Evolutionary conservation across 495 filamentous ascomycete genomes (phyloP).

Genomic region (Penicillium subrubescens): DNA sequence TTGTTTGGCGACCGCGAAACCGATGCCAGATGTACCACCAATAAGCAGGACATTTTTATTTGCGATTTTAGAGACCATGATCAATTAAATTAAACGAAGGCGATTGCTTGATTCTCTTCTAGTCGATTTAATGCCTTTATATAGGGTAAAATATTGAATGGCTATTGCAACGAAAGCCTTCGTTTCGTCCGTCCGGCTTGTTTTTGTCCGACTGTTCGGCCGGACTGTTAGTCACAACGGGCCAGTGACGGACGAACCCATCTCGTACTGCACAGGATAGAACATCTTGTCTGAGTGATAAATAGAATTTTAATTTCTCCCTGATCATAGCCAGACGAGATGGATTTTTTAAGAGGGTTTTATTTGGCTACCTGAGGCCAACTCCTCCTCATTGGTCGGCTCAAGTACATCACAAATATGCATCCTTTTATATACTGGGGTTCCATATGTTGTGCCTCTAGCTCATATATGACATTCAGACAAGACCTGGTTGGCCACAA

Average conservation of each 20-base stretch:
- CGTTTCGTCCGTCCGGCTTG: not conserved
- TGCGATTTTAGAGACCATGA: slow-evolving; percentile 25
- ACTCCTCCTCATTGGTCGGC: not conserved
- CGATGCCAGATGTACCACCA: slow-evolving; percentile 59
- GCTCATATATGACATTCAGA: not conserved
- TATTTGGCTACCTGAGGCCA: not conserved
- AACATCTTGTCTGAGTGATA: not conserved
- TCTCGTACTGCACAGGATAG: not conserved
- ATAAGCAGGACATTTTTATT: slow-evolving; percentile 50
- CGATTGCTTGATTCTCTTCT: not conserved
- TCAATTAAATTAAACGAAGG: not conserved
- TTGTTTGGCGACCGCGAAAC: slow-evolving; percentile 55
- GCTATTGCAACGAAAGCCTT: not conserved
- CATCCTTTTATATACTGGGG: not conserved
- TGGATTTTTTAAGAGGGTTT: not conserved
- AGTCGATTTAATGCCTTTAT: not conserved
- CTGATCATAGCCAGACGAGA: not conserved
- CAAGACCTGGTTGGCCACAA: not conserved
- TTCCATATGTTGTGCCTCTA: too few species aligned
- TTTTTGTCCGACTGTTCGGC: slow-evolving; percentile 1
- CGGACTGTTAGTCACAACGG: not conserved
- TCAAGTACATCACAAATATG: not conserved
- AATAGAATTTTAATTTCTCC: not conserved
- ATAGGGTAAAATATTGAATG: not conserved
- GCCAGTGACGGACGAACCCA: not conserved